A percentile compares a stretch with the other conserved stretches of the same genome.
Conservation (phyloP, 441 rosid species). For the Euphorbia schlechtendalii region DNA sequence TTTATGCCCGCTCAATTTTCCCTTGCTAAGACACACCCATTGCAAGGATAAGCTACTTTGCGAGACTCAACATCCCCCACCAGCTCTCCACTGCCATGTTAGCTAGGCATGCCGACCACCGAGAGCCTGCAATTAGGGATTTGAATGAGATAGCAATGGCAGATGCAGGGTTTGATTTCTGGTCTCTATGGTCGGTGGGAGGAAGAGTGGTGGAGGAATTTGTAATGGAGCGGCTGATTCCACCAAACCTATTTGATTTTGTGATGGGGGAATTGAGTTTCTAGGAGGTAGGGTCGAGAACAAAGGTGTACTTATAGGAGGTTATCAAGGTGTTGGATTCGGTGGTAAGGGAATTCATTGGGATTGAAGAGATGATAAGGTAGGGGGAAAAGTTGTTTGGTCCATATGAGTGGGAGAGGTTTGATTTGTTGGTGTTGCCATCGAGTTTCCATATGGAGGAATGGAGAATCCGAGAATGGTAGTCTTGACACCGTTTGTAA, state of each 20-base stretch:
- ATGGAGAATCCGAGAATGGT: slow-evolving; percentile 97
- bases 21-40: slow-evolving; percentile 94
- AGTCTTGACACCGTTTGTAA: slow-evolving; percentile 82
- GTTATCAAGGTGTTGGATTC: slow-evolving; percentile 46
- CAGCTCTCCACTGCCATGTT: slow-evolving; percentile 83
- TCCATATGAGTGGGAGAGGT: slow-evolving; percentile 76
- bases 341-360: slow-evolving; percentile 69
- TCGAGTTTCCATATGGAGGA: slow-evolving; percentile 92
- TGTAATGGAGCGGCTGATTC: slow-evolving; percentile 76
- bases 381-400: slow-evolving; percentile 81
- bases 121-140: slow-evolving; percentile 44
- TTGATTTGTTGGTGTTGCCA: slow-evolving; percentile 79
- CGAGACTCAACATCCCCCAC: slow-evolving; percentile 50
- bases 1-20: slow-evolving; percentile 85
- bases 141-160: slow-evolving; percentile 19
- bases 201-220: slow-evolving; percentile 80
- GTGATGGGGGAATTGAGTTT: slow-evolving; percentile 75
- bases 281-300: slow-evolving; percentile 76
- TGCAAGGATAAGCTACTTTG: slow-evolving; percentile 56
- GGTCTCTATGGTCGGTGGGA: slow-evolving; percentile 52
- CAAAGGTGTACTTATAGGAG: slow-evolving; percentile 63
- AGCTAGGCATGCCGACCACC: slow-evolving; percentile 58
- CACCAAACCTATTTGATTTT: slow-evolving; percentile 79
- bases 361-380: slow-evolving; percentile 78
- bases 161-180: slow-evolving; percentile 19